Evolutionary conservation across 495 filamentous ascomycete genomes (phyloP).

Genomic region (Hypoxylon fragiforme): DNA sequence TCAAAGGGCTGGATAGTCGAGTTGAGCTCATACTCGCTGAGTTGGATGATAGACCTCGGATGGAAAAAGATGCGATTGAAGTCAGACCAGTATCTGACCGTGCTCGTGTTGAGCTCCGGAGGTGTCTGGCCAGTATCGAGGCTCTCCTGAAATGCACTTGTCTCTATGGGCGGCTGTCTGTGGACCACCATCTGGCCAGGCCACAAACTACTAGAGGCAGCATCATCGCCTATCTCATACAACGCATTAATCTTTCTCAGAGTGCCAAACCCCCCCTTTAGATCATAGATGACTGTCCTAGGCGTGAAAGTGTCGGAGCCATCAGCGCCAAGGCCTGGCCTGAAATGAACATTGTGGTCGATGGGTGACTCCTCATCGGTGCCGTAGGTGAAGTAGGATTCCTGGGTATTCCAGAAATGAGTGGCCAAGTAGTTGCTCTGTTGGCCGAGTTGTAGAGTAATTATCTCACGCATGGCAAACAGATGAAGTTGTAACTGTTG

Average conservation of each 20-base stretch:
- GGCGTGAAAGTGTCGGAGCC: slow-evolving; percentile 90
- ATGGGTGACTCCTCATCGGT: slow-evolving; percentile 68
- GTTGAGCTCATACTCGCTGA: slow-evolving; percentile 84
- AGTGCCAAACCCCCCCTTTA: slow-evolving; percentile 89
- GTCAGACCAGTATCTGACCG: slow-evolving; percentile 94
- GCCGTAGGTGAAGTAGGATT: slow-evolving; percentile 96
- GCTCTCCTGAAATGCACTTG: slow-evolving; percentile 73
- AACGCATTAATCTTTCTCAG: slow-evolving; percentile 85
- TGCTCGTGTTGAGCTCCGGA: slow-evolving; percentile 62
- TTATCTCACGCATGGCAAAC: slow-evolving; percentile 86
- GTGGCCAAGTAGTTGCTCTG: slow-evolving; percentile 93
- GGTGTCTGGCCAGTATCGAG: slow-evolving; percentile 71
- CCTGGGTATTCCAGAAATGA: slow-evolving; percentile 99
- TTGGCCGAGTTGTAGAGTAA: slow-evolving; percentile 92
- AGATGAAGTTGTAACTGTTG: background rate
- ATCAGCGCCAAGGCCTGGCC: slow-evolving; percentile 80
- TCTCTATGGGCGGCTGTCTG: slow-evolving; percentile 63
- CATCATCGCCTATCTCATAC: slow-evolving; percentile 69
- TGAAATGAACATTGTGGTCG: slow-evolving; percentile 91
- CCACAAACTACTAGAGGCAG: slow-evolving; percentile 62
- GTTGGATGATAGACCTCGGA: slow-evolving; percentile 81
- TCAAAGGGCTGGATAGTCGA: slow-evolving; percentile 82
- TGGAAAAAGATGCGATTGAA: slow-evolving; percentile 91
- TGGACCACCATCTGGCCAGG: slow-evolving; percentile 70
- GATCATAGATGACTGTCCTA: slow-evolving; percentile 88